These are phyloP conservation scores for Ceriops tagal DNA, from an alignment of 345 rosid genomes.

Conservation along the genomic window DNA sequence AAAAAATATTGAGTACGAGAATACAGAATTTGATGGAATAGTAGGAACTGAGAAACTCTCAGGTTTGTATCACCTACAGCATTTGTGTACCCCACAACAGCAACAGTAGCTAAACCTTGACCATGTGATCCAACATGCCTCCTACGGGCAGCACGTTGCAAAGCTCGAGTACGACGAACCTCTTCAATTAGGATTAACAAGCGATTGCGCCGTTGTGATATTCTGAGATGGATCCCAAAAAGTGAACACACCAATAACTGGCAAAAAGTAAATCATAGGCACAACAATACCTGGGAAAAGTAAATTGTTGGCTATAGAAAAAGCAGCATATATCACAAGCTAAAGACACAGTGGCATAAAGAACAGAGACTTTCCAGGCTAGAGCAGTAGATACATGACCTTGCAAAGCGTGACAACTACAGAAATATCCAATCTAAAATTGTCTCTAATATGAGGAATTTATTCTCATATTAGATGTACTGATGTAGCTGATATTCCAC, in stretches of 20 bases:
- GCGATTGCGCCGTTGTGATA: constrained; percentile 57
- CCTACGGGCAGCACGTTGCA: constrained; percentile 81
- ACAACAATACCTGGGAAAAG: not conserved
- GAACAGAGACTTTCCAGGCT: not conserved
- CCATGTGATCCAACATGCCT: constrained; percentile 50
- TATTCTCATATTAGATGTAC: not conserved
- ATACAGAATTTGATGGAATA: constrained; percentile 3
- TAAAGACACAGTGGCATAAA: not conserved
- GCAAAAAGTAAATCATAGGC: not conserved
- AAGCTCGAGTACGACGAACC: constrained; percentile 72
- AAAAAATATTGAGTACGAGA: not conserved
- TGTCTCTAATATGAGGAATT: not conserved
- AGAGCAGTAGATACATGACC: too few species aligned
- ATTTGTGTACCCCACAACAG: constrained; percentile 96
- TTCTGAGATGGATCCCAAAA: constrained; percentile 39
- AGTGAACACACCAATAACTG: not conserved
- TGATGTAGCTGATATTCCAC: too few species aligned
- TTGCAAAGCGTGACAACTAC: not conserved
- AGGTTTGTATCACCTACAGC: constrained; percentile 59
- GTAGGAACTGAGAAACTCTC: constrained; percentile 1
- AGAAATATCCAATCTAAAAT: not conserved
- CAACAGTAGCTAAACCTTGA: constrained; percentile 63
- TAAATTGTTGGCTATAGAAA: constrained; percentile 6
- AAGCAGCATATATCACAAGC: not conserved
- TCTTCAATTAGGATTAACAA: constrained; percentile 77